phyloP scores from a whole-genome alignment of 2,329 filamentous ascomycete species.

The Metarhizium humberi region DNA sequence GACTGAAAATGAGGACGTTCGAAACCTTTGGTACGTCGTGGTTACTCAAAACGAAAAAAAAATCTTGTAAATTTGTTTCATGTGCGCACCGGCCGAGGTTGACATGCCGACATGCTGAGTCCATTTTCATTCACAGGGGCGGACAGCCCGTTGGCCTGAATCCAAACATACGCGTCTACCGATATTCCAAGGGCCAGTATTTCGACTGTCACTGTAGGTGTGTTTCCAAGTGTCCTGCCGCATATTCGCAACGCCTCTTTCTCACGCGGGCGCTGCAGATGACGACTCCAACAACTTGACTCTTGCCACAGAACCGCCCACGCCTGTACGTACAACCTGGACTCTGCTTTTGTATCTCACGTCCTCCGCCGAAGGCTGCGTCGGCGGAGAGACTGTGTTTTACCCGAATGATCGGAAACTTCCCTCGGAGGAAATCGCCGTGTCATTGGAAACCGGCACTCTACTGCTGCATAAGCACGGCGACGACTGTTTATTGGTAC shows the following conservation, averaged over 20 bases:
- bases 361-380: conserved; percentile 61
- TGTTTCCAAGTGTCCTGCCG: background rate
- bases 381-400: conserved; percentile 86
- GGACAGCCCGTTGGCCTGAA: conserved; percentile 78
- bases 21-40: conserved; percentile 28
- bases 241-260: background rate
- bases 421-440: conserved; percentile 55
- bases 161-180: conserved; percentile 81
- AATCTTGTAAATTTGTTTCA: background rate
- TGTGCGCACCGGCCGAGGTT: background rate
- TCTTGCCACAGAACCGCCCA: conserved; percentile 30
- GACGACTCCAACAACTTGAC: conserved; percentile 75
- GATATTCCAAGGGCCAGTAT: conserved; percentile 78
- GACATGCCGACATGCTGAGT: background rate
- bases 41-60: too few species aligned
- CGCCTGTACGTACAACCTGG: conserved; percentile 62
- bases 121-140: conserved; percentile 49
- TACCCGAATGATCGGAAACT: conserved; percentile 59
- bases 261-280: conserved; percentile 38
- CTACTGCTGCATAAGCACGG: conserved; percentile 83
- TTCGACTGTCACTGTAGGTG: conserved; percentile 82
- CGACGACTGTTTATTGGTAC: conserved; percentile 70
- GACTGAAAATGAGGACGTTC: conserved; percentile 27
- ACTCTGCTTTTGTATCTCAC: conserved; percentile 84
- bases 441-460: conserved; percentile 75